Conservation (phyloP, 2,329 filamentous ascomycete genomes). For the Alternaria gaisen region DNA sequence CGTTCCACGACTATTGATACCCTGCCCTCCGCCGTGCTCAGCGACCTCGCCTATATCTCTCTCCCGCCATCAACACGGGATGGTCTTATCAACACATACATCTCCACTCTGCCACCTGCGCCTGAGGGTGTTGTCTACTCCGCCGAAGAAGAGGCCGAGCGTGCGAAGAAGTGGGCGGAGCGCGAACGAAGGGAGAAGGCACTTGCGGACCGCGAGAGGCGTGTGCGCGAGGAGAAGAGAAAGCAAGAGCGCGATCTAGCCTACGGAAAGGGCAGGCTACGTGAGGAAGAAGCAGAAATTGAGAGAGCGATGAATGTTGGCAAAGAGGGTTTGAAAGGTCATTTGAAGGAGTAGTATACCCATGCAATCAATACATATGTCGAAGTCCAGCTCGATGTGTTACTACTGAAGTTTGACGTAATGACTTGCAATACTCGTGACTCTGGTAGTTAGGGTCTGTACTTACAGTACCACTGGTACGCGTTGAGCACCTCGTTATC, state of each 20-base stretch:
- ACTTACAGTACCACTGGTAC: neutral
- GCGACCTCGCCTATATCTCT: slow-evolving; percentile 75
- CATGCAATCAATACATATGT: neutral
- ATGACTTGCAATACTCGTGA: no score
- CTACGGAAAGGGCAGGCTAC: slow-evolving; percentile 67
- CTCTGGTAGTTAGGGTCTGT: neutral
- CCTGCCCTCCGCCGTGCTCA: slow-evolving; percentile 69
- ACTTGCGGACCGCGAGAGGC: slow-evolving; percentile 69
- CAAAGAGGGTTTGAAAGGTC: slow-evolving; percentile 71
- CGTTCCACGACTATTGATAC: slow-evolving; percentile 64
- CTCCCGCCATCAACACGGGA: slow-evolving; percentile 70
- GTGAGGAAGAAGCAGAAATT: slow-evolving; percentile 73
- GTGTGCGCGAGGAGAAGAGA: slow-evolving; percentile 70
- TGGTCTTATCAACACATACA: slow-evolving; percentile 70
- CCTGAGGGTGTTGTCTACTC: slow-evolving; percentile 56
- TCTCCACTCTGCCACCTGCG: slow-evolving; percentile 69
- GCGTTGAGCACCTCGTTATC: neutral
- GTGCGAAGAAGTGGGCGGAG: slow-evolving; percentile 48
- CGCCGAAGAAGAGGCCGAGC: slow-evolving; percentile 63
- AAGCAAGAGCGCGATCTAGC: slow-evolving; percentile 67
- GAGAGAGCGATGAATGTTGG: slow-evolving; percentile 74
- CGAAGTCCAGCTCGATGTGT: neutral
- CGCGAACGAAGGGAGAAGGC: slow-evolving; percentile 68
- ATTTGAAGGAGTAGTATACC: slow-evolving; percentile 55
- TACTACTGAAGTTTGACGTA: neutral